Evolutionary conservation across 805 yeast genomes (phyloP), one percentile per base, ranked within the genome.

Genomic region (Kodamaea sagamina): DNA sequence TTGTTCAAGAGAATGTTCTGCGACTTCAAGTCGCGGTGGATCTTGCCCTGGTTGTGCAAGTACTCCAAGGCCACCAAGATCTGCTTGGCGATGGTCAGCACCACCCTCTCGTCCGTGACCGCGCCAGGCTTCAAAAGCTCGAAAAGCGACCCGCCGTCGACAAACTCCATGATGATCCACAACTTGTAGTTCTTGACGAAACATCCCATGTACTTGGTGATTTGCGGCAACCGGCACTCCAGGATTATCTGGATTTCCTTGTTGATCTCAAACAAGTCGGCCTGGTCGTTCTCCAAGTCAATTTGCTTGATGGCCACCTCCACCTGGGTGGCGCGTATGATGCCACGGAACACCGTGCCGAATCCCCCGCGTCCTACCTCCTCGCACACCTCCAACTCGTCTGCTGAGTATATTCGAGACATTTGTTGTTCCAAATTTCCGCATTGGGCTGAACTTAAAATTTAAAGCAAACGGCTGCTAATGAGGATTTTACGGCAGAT

Each of bases 91-190:
- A 86, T 71, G 16, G 71, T 57, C 44, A 81, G 79, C 21, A 86
- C 76, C 2, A 55, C 47, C 11, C 64, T 66, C 21, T 69, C 71
- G 56, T 84, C 87, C 9, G 68, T 62, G 32, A 85, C 75, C 0
- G 86, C 79, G 0, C 86, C 72, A 0, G 84, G 79, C 22, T 70
- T 65, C 32, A 85, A 58, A 26, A 86, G 61, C 45, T 86, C 93
- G 35, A 79, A 72, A 38, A 86, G 72, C 4, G 89, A 80, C 2
- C 95, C 95, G 0, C 89, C 93, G 28, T 84, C 82, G n/a, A 85
- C 74, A 58, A 65, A 82, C 60, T 86, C 95, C 93, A 86, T 86
- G 9, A 84, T 73, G 41, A 86, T 85, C 89, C 90, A 84, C 10
- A 86, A 70, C 58, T 83, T 83, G 57, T 74, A 78, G 28, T 83